Base-by-base conservation (phyloP, 176 grass and related monocot genomes). In the Rhynchospora breviuscula region DNA sequence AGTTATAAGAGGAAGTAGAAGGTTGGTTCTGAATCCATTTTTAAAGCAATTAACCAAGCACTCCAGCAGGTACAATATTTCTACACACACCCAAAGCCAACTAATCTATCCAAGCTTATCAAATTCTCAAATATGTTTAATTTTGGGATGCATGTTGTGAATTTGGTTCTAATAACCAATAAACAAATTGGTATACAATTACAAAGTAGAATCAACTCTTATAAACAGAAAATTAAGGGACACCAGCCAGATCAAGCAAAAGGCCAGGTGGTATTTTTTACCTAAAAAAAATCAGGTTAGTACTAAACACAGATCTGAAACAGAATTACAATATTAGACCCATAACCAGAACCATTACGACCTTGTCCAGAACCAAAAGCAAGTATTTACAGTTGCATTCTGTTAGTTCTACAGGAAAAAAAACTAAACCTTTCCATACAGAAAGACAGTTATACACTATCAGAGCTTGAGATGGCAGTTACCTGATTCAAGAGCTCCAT, bases 401-500 rank as follows among this genome's bases (percentile, higher is more conserved):
- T 57, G 51, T 78, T 57, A 25, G 59, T 51, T 56, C 79, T 81
- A 7, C 5, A 84, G 61, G 7, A 74, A 46, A 29, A 57, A 47
- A 13, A 60, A 10, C 40, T 0, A 81, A 79, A 87, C 10, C 47
- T 7, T 19, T 47, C 13, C 10, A 72, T 1, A 58, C 7, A 10
- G 3, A 65, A 65, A 66, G 35, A 40, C 31, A 18, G 26, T 1
- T 8, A 1, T 40, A 46, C 43, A 46, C 17, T 5, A 46, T 46
- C 73, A 57, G 18, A 77, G 51, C 25, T 78, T 78, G 22, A 78
- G 73, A 78, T 57, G 23, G 25, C 25, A 56, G 25, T 7, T 83
- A 99, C 96, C 91, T 99, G 96, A 92, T 99, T 99, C 31, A 99
- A 87, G 7, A 99, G 90, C 81, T 99, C 96, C 96, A 99, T 99